Conservation (phyloP, 805 yeast genomes). For the Blastobotrys muscicola region DNA sequence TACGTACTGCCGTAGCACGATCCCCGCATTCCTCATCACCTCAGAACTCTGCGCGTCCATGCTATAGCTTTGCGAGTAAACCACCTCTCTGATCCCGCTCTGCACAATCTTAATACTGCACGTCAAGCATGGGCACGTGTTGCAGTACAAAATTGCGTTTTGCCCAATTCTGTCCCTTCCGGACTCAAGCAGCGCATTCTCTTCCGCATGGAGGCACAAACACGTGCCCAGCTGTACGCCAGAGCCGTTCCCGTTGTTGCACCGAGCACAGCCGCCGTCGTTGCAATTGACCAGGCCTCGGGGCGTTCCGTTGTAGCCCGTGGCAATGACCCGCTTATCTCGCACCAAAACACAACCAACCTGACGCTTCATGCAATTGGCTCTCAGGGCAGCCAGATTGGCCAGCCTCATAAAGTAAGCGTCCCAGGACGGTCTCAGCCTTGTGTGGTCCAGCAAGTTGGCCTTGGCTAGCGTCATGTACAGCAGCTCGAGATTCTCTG, state of each 20-base stretch:
- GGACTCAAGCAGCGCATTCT: conserved; percentile 87
- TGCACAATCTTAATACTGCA: conserved; percentile 94
- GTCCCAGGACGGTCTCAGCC: conserved; percentile 93
- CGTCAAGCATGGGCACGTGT: conserved; percentile 93
- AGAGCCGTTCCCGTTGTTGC: conserved; percentile 57
- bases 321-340: conserved; percentile 78
- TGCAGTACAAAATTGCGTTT: conserved; percentile 69
- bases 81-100: conserved; percentile 82
- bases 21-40: conserved; percentile 68
- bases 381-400: conserved; percentile 81
- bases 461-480: conserved; percentile 32
- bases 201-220: conserved; percentile 93
- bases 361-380: conserved; percentile 94
- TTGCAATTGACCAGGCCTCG: conserved; percentile 79
- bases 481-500: conserved; percentile 30
- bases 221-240: conserved; percentile 75
- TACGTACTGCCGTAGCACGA: conserved; percentile 53
- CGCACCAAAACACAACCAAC: conserved; percentile 94
- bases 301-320: conserved; percentile 98
- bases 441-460: conserved; percentile 39
- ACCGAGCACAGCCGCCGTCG: conserved; percentile 90
- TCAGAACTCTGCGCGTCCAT: conserved; percentile 76
- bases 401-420: conserved; percentile 91
- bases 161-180: conserved; percentile 77
- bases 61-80: conserved; percentile 82